phyloP scores from a whole-genome alignment of 2,329 filamentous ascomycete genomes.

The Chrysoporthe cubensis region DNA sequence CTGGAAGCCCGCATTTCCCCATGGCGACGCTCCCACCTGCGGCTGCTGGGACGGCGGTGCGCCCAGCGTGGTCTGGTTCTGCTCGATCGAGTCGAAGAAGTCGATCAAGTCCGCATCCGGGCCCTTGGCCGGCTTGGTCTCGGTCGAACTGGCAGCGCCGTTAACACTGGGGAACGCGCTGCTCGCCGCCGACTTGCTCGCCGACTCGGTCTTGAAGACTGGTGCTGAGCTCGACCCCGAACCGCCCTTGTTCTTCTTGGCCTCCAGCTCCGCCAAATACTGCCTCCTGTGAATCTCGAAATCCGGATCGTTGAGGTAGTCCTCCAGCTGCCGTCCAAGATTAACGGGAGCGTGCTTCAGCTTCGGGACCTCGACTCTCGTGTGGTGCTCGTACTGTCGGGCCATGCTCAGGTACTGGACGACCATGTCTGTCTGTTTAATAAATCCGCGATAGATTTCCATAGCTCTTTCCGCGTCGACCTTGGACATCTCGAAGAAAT shows the following conservation, averaged over 20 bases:
- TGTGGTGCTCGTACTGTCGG: slow-evolving; percentile 88
- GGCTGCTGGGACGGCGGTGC: slow-evolving; percentile 47
- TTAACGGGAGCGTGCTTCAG: slow-evolving; percentile 96
- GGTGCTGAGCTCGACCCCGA: slow-evolving; percentile 39
- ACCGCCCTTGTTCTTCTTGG: slow-evolving; percentile 55
- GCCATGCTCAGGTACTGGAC: slow-evolving; percentile 88
- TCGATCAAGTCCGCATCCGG: slow-evolving; percentile 83
- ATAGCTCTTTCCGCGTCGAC: slow-evolving; percentile 91
- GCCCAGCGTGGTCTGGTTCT: slow-evolving; percentile 76
- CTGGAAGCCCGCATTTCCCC: slow-evolving; percentile 38
- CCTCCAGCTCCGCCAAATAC: slow-evolving; percentile 86
- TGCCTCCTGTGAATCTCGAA: slow-evolving; percentile 93
- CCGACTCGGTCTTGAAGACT: slow-evolving; percentile 41
- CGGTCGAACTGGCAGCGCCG: slow-evolving; percentile 33
- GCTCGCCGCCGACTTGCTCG: slow-evolving; percentile 39
- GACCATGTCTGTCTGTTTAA: slow-evolving; percentile 88
- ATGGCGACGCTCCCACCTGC: slow-evolving; percentile 25
- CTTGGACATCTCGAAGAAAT: slow-evolving; percentile 98
- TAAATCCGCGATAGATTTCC: slow-evolving; percentile 89
- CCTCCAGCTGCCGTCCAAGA: slow-evolving; percentile 84
- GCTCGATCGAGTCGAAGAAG: slow-evolving; percentile 89
- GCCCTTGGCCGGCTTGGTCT: slow-evolving; percentile 53
- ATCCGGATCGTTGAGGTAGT: slow-evolving; percentile 92
- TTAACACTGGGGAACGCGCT: slow-evolving; percentile 49
- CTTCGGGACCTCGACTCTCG: slow-evolving; percentile 91